Evolutionary conservation across 73 alveolate genomes (phyloP), one percentile per base, ranked within the genome.

Genomic region (Blepharisma stoltei): DNA sequence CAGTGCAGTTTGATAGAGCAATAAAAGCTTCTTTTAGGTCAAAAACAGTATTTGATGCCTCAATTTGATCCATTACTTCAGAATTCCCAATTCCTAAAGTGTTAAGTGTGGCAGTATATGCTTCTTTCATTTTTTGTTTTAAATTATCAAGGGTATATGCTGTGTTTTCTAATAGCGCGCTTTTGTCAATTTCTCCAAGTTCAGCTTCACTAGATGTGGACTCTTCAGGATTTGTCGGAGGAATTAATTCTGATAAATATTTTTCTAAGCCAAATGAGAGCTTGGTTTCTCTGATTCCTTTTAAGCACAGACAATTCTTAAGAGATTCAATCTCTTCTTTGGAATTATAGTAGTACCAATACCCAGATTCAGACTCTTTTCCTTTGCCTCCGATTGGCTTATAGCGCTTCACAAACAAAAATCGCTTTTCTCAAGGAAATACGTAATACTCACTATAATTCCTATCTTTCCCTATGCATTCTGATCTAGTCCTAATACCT

Each of bases 371-470:
- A 32, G 41, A 32, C 41, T 32, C 41, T 32, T 32, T 32, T 32
- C 41, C 41, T 32, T 32, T 32, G 0, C 73, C 18, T 18, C 46
- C 11, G 2, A 14, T 14, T 18, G 45, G 38, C 46, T 60, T 25
- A 9, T 20, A 25, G 0, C 46, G 0, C 5, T 60, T 60, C 23
- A 60, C 23, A 25, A 20, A 60, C 45, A 60, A 18, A 14, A 8
- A 14, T 60, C 18, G 45, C 11, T 14, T 14, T 8, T 60, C 73
- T 38, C 73, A 60, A 60, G 73, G 73, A 25, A 60, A 60, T 8
- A 60, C 2, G 23, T 18, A 60, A 25, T 60, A 60, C 5, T 60
- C 73, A 8, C 47, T 14, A 25, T 25, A 18, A 25, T 60, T 20
- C 2, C 73, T 14, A 25, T 60, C 73, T 20, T n/a, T 25, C 14